These are phyloP conservation scores for Gracilaria domingensis DNA, from an alignment of 23 red algal genomes.

Conservation along the genomic window DNA sequence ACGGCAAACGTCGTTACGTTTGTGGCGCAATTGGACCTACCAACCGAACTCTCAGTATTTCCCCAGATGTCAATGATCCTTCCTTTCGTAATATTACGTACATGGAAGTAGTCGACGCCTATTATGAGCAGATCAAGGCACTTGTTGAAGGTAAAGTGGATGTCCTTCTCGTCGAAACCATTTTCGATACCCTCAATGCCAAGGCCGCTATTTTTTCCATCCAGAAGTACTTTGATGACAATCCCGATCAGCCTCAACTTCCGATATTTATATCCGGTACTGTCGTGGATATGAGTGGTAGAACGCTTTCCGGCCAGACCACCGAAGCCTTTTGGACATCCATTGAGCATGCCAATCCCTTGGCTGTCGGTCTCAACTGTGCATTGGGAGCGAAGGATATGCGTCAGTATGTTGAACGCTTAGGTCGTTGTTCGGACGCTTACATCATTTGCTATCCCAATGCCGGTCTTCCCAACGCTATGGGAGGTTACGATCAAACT, in stretches of 20 bases:
- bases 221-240: slow-evolving; percentile 70
- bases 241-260: slow-evolving; percentile 23
- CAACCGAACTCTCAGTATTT: slow-evolving; percentile 84
- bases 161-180: slow-evolving; percentile 84
- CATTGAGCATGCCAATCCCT: slow-evolving; percentile 73
- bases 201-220: slow-evolving; percentile 86
- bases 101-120: slow-evolving; percentile 74
- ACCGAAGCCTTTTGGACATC: slow-evolving; percentile 88
- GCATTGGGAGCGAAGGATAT: slow-evolving; percentile 89
- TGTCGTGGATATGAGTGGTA: slow-evolving; percentile 81
- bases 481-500: slow-evolving; percentile 89
- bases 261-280: slow-evolving; percentile 88
- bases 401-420: slow-evolving; percentile 78
- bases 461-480: slow-evolving; percentile 85
- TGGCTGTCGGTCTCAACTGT: slow-evolving; percentile 86
- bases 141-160: slow-evolving; percentile 77
- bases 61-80: slow-evolving; percentile 83
- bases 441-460: slow-evolving; percentile 90
- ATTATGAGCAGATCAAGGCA: slow-evolving; percentile 65
- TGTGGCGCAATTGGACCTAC: slow-evolving; percentile 84
- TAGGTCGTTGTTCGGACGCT: slow-evolving; percentile 69
- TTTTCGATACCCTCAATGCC: slow-evolving; percentile 93
- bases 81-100: slow-evolving; percentile 85
- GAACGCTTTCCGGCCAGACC: slow-evolving; percentile 88
- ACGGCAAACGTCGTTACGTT: slow-evolving; percentile 70